A percentile compares a stretch with the other conserved stretches of the same genome.
Conservation (phyloP, 306 rosid genomes). For the Abrus precatorius region DNA sequence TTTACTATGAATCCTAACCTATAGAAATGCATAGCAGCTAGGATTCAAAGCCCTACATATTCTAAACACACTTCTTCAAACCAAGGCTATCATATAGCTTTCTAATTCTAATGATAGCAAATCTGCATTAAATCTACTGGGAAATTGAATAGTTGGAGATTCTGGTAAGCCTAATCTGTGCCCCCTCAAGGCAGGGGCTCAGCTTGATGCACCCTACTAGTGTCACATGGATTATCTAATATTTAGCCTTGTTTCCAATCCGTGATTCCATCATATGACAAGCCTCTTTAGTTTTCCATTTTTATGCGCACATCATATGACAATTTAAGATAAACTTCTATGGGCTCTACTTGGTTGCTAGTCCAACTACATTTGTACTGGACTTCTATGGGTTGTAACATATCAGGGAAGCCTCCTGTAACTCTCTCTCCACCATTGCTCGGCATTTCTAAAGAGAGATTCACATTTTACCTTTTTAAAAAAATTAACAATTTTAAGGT, state of each 20-base stretch:
- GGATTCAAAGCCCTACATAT: conserved; percentile 8
- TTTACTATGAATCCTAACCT: conserved; percentile 3
- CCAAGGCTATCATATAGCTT: background rate
- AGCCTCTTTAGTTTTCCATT: background rate
- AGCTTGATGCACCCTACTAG: background rate
- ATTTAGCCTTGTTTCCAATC: background rate
- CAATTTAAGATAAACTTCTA: background rate
- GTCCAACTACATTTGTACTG: background rate
- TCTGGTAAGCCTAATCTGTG: conserved; percentile 12
- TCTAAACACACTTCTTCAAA: background rate
- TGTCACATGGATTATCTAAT: conserved; percentile 33
- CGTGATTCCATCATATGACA: background rate
- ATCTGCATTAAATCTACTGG: conserved; percentile 32
- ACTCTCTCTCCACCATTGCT: background rate
- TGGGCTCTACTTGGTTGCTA: conserved; percentile 16
- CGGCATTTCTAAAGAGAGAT: no score
- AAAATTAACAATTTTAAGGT: background rate
- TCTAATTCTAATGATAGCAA: background rate
- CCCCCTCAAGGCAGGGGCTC: conserved; percentile 19
- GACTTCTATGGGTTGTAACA: no score
- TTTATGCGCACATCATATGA: no score
- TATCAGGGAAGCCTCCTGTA: background rate
- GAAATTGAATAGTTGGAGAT: conserved; percentile 30
- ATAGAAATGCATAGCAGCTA: conserved; percentile 30
- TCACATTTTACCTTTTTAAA: background rate